Conservation (phyloP, 495 filamentous ascomycete species). For the Penicillium antarcticum region DNA sequence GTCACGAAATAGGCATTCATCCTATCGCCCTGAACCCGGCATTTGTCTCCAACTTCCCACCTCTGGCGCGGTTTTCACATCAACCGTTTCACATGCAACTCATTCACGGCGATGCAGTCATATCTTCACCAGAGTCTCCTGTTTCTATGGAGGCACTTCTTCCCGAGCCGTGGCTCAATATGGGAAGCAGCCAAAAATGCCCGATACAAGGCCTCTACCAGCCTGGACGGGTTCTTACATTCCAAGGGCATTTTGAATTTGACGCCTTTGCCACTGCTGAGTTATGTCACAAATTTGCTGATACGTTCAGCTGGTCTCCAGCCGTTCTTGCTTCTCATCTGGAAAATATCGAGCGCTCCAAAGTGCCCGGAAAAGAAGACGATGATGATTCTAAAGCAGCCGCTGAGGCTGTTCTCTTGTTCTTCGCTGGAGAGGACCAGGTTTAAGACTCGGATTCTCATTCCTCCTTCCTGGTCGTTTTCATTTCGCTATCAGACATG, state of each 20-base stretch:
- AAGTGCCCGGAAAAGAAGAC: conserved; percentile 8
- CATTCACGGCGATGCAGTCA: conserved; percentile 28
- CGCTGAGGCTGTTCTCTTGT: conserved; percentile 27
- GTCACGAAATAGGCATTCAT: conserved; percentile 23
- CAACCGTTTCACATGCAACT: conserved; percentile 18
- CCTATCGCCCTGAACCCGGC: conserved; percentile 10
- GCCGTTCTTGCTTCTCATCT: conserved; percentile 13
- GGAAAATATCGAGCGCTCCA: conserved; percentile 11
- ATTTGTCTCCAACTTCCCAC: conserved; percentile 12
- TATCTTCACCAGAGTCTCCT: conserved; percentile 1
- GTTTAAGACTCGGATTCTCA: background rate
- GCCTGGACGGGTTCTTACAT: conserved; percentile 20
- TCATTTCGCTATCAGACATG: background rate
- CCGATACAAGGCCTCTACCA: conserved; percentile 30
- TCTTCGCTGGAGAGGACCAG: conserved; percentile 15
- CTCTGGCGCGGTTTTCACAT: conserved; percentile 1
- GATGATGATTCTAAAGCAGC: conserved; percentile 28
- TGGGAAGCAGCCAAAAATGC: conserved; percentile 18
- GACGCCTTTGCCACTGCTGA: conserved; percentile 22
- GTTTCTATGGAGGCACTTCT: background rate
- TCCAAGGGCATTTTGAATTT: conserved; percentile 30
- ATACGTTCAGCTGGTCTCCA: conserved; percentile 15
- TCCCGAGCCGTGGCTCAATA: conserved; percentile 20
- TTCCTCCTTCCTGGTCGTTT: background rate
- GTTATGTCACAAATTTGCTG: conserved; percentile 20